Conservation (phyloP, 1,284 basidiomycete species). For the Ustanciosporium gigantosporum region DNA sequence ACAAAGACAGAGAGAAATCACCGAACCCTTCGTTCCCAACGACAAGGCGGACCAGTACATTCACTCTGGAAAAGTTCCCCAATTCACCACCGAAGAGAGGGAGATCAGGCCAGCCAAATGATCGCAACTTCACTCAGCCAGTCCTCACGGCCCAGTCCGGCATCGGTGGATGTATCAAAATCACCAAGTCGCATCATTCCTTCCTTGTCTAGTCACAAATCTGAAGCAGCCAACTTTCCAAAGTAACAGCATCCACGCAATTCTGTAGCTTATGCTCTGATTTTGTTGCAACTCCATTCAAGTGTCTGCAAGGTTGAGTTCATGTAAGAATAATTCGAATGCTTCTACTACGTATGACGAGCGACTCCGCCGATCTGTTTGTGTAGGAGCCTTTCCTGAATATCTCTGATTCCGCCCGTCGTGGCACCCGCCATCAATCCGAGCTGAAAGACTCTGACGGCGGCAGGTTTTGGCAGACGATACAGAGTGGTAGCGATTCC, state of each 20-base stretch:
- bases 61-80: slow-evolving; percentile 9
- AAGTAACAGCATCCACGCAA: too few species aligned
- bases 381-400: slow-evolving; percentile 24
- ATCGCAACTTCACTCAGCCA: not conserved
- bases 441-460: slow-evolving; percentile 21
- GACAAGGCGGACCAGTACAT: slow-evolving; percentile 26
- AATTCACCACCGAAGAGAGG: slow-evolving; percentile 13
- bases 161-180: too few species aligned
- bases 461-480: slow-evolving; percentile 14
- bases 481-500: slow-evolving; percentile 29
- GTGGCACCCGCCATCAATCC: slow-evolving; percentile 29
- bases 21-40: slow-evolving; percentile 8
- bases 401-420: slow-evolving; percentile 28
- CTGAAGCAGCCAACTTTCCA: too few species aligned
- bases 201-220: too few species aligned
- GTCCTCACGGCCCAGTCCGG: too few species aligned
- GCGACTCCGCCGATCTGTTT: slow-evolving; percentile 32
- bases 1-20: slow-evolving; percentile 11
- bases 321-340: too few species aligned
- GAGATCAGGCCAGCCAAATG: slow-evolving; percentile 3
- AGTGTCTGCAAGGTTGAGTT: too few species aligned
- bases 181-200: too few species aligned
- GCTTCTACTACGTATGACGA: slow-evolving; percentile 22
- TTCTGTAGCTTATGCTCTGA: too few species aligned
- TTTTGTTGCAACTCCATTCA: too few species aligned